Percentiles rank a stretch among this genome's conserved stretches.
Evolutionary conservation across 768 basidiomycete genomes (phyloP).

Genomic region (Pisolithus marmoratus): DNA sequence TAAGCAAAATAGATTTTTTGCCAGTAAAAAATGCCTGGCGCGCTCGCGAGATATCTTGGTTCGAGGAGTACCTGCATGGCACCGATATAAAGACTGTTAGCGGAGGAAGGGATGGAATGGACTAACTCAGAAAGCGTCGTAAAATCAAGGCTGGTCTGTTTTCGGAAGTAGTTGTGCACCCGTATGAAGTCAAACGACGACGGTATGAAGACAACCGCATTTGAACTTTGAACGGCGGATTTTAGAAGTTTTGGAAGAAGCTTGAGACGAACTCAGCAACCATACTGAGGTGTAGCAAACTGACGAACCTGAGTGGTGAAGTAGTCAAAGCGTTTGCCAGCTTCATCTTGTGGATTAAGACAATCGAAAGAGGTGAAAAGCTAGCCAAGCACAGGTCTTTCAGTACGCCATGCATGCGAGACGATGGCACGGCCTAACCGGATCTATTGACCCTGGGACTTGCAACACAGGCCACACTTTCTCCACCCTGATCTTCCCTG

Average conservation of each 20-base stretch:
- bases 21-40: constrained; percentile 89
- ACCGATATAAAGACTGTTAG: neutral
- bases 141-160: constrained; percentile 63
- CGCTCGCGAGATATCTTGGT: constrained; percentile 90
- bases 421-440: constrained; percentile 39
- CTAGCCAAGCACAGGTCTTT: constrained; percentile 31
- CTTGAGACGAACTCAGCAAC: constrained; percentile 32
- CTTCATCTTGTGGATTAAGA: constrained; percentile 64
- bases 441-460: constrained; percentile 80
- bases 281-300: neutral
- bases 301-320: constrained; percentile 75
- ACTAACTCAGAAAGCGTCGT: constrained; percentile 85
- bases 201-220: constrained; percentile 85
- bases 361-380: constrained; percentile 74
- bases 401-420: neutral
- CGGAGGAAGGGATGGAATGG: neutral
- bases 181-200: constrained; percentile 97
- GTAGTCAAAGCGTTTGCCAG: constrained; percentile 79
- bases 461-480: constrained; percentile 65
- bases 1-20: constrained; percentile 77
- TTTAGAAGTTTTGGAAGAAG: constrained; percentile 77
- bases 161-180: constrained; percentile 80
- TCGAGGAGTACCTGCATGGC: constrained; percentile 72
- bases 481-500: constrained; percentile 74
- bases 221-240: constrained; percentile 89